A percentile compares a stretch with the other conserved stretches of the same genome.
Evolutionary conservation across 2,329 filamentous ascomycete species (phyloP).

Genomic region (Cercospora zeina): DNA sequence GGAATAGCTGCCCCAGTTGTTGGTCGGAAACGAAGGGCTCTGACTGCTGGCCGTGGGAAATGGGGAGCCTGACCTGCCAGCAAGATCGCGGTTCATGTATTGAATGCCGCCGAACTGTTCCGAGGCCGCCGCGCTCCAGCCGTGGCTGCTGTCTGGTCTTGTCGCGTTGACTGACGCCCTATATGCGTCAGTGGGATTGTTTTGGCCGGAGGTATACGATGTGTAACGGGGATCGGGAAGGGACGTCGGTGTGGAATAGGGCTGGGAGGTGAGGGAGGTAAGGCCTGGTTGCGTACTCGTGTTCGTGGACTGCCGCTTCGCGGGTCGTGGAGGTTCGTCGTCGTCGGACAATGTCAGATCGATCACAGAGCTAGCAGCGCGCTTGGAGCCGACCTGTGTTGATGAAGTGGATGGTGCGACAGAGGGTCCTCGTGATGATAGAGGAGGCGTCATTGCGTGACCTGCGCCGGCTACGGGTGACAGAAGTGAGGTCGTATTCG

Average conservation of each 20-base stretch:
- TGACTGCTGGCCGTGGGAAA: slow-evolving; percentile 18
- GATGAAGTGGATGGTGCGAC: slow-evolving; percentile 37
- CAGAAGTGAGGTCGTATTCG: slow-evolving; percentile 27
- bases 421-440: slow-evolving; percentile 49
- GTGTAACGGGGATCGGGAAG: slow-evolving; percentile 31
- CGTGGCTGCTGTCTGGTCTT: slow-evolving; percentile 26
- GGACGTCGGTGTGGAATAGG: slow-evolving; percentile 31
- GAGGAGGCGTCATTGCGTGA: slow-evolving; percentile 48
- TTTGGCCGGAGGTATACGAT: slow-evolving; percentile 21
- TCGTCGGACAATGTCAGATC: slow-evolving; percentile 53
- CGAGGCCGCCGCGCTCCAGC: slow-evolving; percentile 21
- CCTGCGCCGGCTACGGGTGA: slow-evolving; percentile 34
- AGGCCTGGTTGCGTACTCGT: slow-evolving; percentile 31
- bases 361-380: slow-evolving; percentile 50
- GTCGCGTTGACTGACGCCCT: slow-evolving; percentile 29
- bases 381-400: slow-evolving; percentile 45
- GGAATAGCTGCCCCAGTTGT: slow-evolving; percentile 17
- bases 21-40: slow-evolving; percentile 19
- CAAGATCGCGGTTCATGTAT: slow-evolving; percentile 14
- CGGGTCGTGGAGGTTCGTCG: slow-evolving; percentile 39
- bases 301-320: slow-evolving; percentile 38
- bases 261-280: slow-evolving; percentile 22
- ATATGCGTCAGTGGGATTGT: slow-evolving; percentile 31
- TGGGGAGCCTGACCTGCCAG: slow-evolving; percentile 17
- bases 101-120: slow-evolving; percentile 9